Evolutionary conservation across 202 grass and related monocot genomes (phyloP), one percentile per base, ranked within the genome.

Genomic region (Eragrostis tef): DNA sequence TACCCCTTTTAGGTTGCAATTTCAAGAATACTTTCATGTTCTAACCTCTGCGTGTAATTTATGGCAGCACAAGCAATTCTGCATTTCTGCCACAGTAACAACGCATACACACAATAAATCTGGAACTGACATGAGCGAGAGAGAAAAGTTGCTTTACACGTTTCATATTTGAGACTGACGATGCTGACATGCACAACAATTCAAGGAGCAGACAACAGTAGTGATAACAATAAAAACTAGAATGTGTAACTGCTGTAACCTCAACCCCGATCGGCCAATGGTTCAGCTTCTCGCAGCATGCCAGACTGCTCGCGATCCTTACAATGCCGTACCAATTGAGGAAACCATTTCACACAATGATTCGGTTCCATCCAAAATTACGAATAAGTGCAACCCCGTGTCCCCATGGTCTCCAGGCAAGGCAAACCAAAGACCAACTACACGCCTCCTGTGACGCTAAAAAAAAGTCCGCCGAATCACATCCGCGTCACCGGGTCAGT

Each of bases 381-480:
- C 1, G 13, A 22, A 12, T 15, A 26, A 31, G n/a, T 49, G 8
- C 46, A 77, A 62, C 6, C 81, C 20, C 52, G 19, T 53, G 17
- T 53, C 6, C 81, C 20, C 52, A 24, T 53, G 17, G 56, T 16
- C 52, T 25, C 15, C 4, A 67, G 50, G 14, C 24, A 47, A 86
- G 67, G 42, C 16, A 81, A 73, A 57, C 20, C 8, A 22, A 54
- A 54, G 29, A 6, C 19, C 15, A 12, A 31, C 29, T 31, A 31
- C 29, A 31, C 29, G 45, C 11, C n/a, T 57, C 63, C 6, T 31
- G 7, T 4, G 60, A 45, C 19, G 52, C 58, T 9, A 21, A 72
- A 81, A 72, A 81, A 47, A 52, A 85, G 57, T n/a, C 36, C 54
- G 66, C 60, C 21, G 45, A 77, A 61, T 49, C 48, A 36, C 7